Evolutionary conservation across 495 filamentous ascomycete species (phyloP), one percentile per base, ranked within the genome.

Genomic region (Melanomma pulvis-pyrius): DNA sequence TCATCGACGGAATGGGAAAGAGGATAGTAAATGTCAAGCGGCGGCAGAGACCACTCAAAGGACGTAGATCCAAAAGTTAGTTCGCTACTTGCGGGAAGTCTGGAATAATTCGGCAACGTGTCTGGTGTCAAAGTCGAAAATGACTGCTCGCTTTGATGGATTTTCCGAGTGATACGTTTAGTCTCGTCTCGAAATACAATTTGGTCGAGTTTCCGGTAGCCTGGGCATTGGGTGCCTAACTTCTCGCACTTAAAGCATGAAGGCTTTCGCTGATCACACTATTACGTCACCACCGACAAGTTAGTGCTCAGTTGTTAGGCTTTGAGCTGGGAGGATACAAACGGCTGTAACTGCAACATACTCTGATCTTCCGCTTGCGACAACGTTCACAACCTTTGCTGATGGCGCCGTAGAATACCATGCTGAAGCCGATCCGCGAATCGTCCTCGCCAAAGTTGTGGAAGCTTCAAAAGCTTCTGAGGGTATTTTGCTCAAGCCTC

Each of bases 301-400:
- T 61, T 13, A 12, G 25, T 13, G 36, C 41, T 22, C 15, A 52
- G 25, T 26, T 36, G 25, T 19, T 49, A 39, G 19, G 22, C 34
- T 17, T 5, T 26, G 11, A 32, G 8, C 19, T 8, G 5, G n/a
- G 15, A 11, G 7, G 51, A 15, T 4, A 32, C 3, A 6, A 1
- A 17, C 13, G 8, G 7, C 48, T 2, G 7, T 7, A 19, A 28
- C 13, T 22, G 6, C 4, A 9, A 55, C 50, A 44, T 56, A 29
- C 61, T 55, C 60, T 65, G n/a, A 65, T 44, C 55, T 65, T 65
- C 5, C 63, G 63, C 44, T 59, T 34, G 24, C 63, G 63, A 52
- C 63, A 65, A 9, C 55, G 63, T 17, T 65, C 34, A 41, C 63
- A 65, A 1, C 63, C 63, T 59, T 60, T 59, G 55, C 63, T 65